Base-by-base conservation (phyloP, 83 land plant genomes). In the Picea abies region DNA sequence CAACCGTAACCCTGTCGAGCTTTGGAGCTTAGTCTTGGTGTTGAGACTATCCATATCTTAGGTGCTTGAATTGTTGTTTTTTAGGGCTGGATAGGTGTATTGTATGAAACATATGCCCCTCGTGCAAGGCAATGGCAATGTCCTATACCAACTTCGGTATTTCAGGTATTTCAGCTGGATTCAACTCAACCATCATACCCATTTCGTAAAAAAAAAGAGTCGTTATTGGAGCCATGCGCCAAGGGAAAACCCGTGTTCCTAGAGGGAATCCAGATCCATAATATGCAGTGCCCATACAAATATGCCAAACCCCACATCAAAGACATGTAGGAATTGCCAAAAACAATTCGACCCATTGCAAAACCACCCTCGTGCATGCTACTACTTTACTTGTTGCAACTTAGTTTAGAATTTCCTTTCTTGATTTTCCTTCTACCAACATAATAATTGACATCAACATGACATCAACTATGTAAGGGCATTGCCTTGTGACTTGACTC, bases 361-460 rank as follows among this genome's bases (percentile, higher is more conserved):
- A 70, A 96, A 96, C 85, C 91, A 95, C 80, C 91, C 92, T 17
- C 85, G 82, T 0, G 93, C 99, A 65, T 96, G 99, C 81, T 86
- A 91, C 12, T 95, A 82, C 85, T n/a, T n/a, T n/a, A n/a, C n/a
- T n/a, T n/a, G n/a, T n/a, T n/a, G n/a, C n/a, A n/a, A n/a, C n/a
- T n/a, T n/a, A n/a, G n/a, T n/a, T n/a, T n/a, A n/a, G n/a, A n/a
- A n/a, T n/a, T n/a, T n/a, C n/a, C n/a, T n/a, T n/a, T n/a, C n/a
- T n/a, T n/a, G n/a, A n/a, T n/a, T n/a, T n/a, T n/a, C n/a, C n/a
- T n/a, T n/a, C n/a, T n/a, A n/a, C n/a, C n/a, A n/a, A n/a, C n/a
- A n/a, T n/a, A n/a, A n/a, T n/a, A n/a, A n/a, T n/a, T n/a, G n/a
- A n/a, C n/a, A n/a, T n/a, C n/a, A n/a, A n/a, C n/a, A n/a, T n/a